These are phyloP conservation scores for Cercospora zeae-maydis DNA, from an alignment of 2,329 filamentous ascomycete species.

Conservation along the genomic window DNA sequence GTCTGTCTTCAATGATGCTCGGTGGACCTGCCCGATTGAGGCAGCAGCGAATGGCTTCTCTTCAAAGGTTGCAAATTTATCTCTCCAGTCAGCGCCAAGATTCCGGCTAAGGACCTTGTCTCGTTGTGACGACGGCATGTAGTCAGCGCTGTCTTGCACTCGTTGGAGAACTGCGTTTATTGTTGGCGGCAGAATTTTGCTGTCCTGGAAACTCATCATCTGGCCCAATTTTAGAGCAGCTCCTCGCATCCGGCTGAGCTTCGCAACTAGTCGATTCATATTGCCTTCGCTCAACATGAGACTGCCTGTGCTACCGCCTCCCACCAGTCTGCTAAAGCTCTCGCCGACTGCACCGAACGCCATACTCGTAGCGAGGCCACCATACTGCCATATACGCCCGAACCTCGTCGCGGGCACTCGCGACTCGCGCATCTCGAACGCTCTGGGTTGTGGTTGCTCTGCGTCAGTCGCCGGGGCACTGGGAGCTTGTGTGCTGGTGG, in stretches of 20 bases:
- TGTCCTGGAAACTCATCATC: slow-evolving; percentile 97
- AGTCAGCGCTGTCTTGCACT: slow-evolving; percentile 94
- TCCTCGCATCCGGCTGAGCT: slow-evolving; percentile 92
- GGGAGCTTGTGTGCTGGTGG: slow-evolving; percentile 17
- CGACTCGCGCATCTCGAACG: slow-evolving; percentile 78
- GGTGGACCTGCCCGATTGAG: slow-evolving; percentile 95
- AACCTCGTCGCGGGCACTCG: slow-evolving; percentile 84
- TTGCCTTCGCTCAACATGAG: slow-evolving; percentile 84
- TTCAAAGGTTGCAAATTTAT: slow-evolving; percentile 78
- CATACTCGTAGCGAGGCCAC: slow-evolving; percentile 91
- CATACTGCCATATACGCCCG: slow-evolving; percentile 89
- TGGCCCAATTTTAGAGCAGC: slow-evolving; percentile 96
- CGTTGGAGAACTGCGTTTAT: slow-evolving; percentile 89
- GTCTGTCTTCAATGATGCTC: slow-evolving; percentile 71
- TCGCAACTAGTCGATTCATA: slow-evolving; percentile 87
- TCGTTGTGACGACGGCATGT: slow-evolving; percentile 93
- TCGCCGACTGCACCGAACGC: slow-evolving; percentile 87
- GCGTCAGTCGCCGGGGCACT: neutral
- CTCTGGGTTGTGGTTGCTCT: slow-evolving; percentile 10
- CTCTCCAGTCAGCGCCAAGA: slow-evolving; percentile 78
- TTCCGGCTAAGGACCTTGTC: slow-evolving; percentile 77
- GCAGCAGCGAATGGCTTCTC: slow-evolving; percentile 91
- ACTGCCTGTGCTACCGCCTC: slow-evolving; percentile 61
- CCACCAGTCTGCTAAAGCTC: slow-evolving; percentile 73
- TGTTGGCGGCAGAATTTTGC: slow-evolving; percentile 83